A percentile compares a stretch with the other conserved stretches of the same genome.
phyloP scores from a whole-genome alignment of 192 early-diverging fungal species.

The Backusella westeae region DNA sequence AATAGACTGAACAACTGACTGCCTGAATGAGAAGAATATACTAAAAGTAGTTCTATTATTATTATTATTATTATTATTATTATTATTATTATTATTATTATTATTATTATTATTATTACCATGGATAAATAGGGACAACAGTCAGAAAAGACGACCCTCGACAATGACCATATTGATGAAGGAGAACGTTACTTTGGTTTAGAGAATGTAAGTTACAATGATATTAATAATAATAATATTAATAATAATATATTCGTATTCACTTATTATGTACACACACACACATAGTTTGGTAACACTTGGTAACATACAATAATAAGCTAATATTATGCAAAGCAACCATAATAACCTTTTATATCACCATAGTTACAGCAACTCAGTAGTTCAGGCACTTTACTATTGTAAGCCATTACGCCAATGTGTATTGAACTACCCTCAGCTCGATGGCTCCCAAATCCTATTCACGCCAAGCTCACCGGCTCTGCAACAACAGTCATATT shows the following conservation, averaged over 20 bases:
- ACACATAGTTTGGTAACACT: conserved; percentile 79
- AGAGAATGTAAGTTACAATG: conserved; percentile 70
- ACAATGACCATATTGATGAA: conserved; percentile 53
- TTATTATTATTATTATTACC: conserved; percentile 5
- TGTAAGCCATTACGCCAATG: conserved; percentile 94
- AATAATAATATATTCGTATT: background rate
- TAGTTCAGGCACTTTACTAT: conserved; percentile 95
- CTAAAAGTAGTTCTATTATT: background rate
- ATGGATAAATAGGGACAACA: conserved; percentile 36
- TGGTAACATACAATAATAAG: conserved; percentile 51
- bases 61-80: too few species aligned
- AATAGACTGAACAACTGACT: background rate
- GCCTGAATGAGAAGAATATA: background rate
- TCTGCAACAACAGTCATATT: conserved; percentile 5
- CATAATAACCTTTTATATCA: background rate
- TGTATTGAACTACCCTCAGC: conserved; percentile 72
- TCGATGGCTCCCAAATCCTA: conserved; percentile 16
- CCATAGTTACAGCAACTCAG: conserved; percentile 89
- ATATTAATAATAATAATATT: background rate
- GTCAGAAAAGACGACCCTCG: conserved; percentile 37
- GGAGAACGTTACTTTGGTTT: conserved; percentile 84
- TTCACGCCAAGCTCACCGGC: conserved; percentile 34
- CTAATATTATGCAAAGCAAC: background rate
- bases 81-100: too few species aligned
- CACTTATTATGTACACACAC: conserved; percentile 2